Evolutionary conservation across 2,329 filamentous ascomycete genomes (phyloP), one percentile per base, ranked within the genome.

Genomic region (Aspergillus persii): DNA sequence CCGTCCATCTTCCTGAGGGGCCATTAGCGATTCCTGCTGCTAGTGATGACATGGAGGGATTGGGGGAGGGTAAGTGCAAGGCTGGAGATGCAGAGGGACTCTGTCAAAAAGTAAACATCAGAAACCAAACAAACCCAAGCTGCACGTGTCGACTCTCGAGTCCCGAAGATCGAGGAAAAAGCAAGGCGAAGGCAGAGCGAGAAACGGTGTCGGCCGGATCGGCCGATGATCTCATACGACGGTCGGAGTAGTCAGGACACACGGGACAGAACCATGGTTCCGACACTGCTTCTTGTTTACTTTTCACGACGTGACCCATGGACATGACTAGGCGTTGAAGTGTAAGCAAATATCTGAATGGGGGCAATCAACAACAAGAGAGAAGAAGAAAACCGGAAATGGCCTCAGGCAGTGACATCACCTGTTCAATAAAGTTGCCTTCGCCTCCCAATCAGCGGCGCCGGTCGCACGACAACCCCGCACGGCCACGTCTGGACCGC

Each of bases 171-270:
- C 12, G n/a, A 41, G 9, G 15, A 4, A 41, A 39, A 49, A 52
- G 30, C 41, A 47, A 50, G 31, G 54, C 47, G 53, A 15, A 29
- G 12, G 29, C 12, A 39, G 33, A 44, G 53, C 11, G 5, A 29
- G 12, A 23, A 15, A 39, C 29, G 31, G 44, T 23, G 18, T 23
- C 2, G 18, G 18, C 18, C 48, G 50, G 54, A 36, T 60, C 39
- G 46, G 41, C n/a, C 33, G 47, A 61, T 59, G 63, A 64, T 65
- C 60, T 66, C 64, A 65, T 62, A 30, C 15, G 23, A 36, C 46
- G n/a, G 23, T 5, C 30, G 39, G 29, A 8, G 29, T 41, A 27
- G 66, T 70, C 68, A 69, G 66, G 68, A 9, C 44, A 47, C 44
- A 47, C 44, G 44, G 44, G 4, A 49, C 27, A n/a, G 53, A 53